Evolutionary conservation across 805 yeast species (phyloP).

Genomic region (Cyberlindnera euphorbiiphila): DNA sequence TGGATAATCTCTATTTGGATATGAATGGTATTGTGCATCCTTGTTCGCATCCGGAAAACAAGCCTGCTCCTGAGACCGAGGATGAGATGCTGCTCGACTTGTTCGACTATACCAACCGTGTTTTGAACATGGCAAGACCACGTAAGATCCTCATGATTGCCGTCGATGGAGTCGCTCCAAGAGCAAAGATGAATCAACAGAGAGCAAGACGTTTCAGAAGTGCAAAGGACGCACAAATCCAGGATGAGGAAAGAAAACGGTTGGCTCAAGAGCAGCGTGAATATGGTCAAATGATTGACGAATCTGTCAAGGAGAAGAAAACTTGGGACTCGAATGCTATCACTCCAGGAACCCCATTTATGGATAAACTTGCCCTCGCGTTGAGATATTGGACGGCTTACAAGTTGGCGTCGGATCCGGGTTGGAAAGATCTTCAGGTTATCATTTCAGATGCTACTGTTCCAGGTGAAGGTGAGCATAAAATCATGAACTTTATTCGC

Average conservation of each 20-base stretch:
- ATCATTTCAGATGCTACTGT: constrained; percentile 91
- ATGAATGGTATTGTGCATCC: constrained; percentile 99
- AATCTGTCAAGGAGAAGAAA: constrained; percentile 64
- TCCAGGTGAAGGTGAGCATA: constrained; percentile 99
- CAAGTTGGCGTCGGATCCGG: constrained; percentile 79
- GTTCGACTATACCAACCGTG: constrained; percentile 89
- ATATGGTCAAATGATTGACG: constrained; percentile 67
- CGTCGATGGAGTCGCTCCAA: constrained; percentile 97
- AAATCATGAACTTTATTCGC: constrained; percentile 93
- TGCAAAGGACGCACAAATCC: constrained; percentile 89
- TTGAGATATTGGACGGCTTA: constrained; percentile 84
- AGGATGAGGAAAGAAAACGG: constrained; percentile 63
- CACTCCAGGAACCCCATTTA: constrained; percentile 96
- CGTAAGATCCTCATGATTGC: constrained; percentile 94
- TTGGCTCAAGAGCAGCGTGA: constrained; percentile 30
- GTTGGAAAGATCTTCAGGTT: constrained; percentile 77
- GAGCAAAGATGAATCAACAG: constrained; percentile 98
- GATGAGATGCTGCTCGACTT: constrained; percentile 95
- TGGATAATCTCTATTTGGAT: constrained; percentile 89
- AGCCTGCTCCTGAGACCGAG: constrained; percentile 93
- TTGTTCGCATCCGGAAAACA: constrained; percentile 96
- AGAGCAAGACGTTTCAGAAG: constrained; percentile 93
- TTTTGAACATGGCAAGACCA: constrained; percentile 91
- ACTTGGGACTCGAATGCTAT: constrained; percentile 89
- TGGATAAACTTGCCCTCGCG: constrained; percentile 81